phyloP scores from a whole-genome alignment of 2,329 filamentous ascomycete species.

The Pyricularia sp. region DNA sequence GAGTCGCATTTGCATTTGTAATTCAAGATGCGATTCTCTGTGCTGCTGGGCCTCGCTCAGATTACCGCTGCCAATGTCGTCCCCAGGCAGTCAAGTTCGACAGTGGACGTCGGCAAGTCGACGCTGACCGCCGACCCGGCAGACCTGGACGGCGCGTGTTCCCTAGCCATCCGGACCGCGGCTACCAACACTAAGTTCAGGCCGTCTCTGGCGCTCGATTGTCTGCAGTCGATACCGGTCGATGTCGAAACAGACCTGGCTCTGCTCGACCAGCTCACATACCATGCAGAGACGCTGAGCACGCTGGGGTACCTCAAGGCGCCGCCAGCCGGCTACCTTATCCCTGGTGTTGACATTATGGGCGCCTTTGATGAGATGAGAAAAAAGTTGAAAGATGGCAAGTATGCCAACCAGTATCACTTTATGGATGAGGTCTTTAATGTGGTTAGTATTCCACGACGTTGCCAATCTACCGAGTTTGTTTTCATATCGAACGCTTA shows the following conservation, averaged over 20 bases:
- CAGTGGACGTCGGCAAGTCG: not conserved
- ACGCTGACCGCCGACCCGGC: not conserved
- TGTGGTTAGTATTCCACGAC: not conserved
- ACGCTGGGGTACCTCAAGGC: constrained; percentile 29
- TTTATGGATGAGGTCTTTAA: constrained; percentile 13
- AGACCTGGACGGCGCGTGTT: not conserved
- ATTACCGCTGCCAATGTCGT: not conserved
- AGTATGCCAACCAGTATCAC: constrained; percentile 24
- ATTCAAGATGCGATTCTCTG: not conserved
- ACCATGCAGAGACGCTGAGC: constrained; percentile 26
- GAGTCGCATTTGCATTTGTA: not conserved
- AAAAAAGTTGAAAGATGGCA: constrained; percentile 19
- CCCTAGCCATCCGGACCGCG: not conserved
- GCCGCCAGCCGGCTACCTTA: constrained; percentile 29
- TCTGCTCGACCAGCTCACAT: constrained; percentile 31
- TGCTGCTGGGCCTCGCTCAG: not conserved
- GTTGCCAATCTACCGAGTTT: too few relatives aligned
- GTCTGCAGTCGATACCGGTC: constrained; percentile 34
- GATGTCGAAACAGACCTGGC: constrained; percentile 29
- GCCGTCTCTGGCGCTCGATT: constrained; percentile 23
- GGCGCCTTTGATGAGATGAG: constrained; percentile 19
- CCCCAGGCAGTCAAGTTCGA: not conserved
- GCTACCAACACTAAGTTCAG: not conserved
- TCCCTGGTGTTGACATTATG: constrained; percentile 24
- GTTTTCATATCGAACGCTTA: constrained; percentile 11